Base-by-base conservation (phyloP, 2,329 filamentous ascomycete genomes). In the Calycina marina region DNA sequence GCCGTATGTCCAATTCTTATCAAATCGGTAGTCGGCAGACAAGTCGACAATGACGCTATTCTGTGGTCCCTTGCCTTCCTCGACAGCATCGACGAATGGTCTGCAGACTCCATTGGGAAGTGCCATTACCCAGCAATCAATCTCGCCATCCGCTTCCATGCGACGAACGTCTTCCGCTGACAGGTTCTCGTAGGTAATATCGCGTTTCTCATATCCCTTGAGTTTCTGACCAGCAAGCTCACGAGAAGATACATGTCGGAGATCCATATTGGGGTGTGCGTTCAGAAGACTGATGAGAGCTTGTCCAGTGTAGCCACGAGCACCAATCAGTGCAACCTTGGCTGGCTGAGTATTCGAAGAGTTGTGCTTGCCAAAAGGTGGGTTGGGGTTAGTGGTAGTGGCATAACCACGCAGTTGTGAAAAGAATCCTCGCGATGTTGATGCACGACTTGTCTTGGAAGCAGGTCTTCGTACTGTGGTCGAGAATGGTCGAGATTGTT, bases 111-210 rank as follows among this genome's bases (percentile, higher is more conserved):
- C 82, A 51, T 96, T 98, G 27, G 88, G 90, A 17, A 96, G 72
- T 20, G 90, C 90, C 82, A 96, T 90, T 27, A 96, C 82, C 86
- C 86, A 96, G 60, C 82, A 90, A 61, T 96, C 88, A 30, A 96
- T 76, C 49, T 86, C 72, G 31, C 81, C 80, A 18, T 77, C 73
- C 53, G 80, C 76, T 40, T 90, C 82, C 71, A 96, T 83, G 36
- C 75, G 69, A 41, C 75, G 73, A 9, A 93, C 77, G 45, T 96
- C 88, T 43, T 96, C 88, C 5, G 84, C 72, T 35, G 71, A 76
- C 27, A 96, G 65, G 55, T 85, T 93, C 57, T 93, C 84, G 58
- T 98, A 98, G 41, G 74, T 83, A 45, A 98, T 82, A 39, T 92
- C 75, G 41, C 80, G 74, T 69, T 94, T 96, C 49, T 72, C 74